phyloP scores from a whole-genome alignment of 176 grass and related monocot genomes.

The Chloris gayana region DNA sequence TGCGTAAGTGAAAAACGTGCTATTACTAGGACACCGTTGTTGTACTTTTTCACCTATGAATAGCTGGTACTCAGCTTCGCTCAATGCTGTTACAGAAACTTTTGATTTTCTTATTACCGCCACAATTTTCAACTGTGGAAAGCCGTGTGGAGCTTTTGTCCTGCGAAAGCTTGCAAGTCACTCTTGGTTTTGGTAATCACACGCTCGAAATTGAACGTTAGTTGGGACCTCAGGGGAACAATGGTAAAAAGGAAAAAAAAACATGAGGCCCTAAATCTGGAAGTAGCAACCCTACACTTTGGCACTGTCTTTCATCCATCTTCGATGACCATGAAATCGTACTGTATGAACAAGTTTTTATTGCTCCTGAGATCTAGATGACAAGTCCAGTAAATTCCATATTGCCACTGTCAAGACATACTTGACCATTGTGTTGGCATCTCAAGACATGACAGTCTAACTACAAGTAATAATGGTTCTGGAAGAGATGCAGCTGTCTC shows the following conservation, averaged over 20 bases:
- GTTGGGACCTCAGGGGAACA: neutral
- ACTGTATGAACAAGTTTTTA: too few relatives aligned
- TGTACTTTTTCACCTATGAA: neutral
- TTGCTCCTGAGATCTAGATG: too few relatives aligned
- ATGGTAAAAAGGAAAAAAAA: neutral
- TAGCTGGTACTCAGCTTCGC: neutral
- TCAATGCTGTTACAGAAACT: neutral
- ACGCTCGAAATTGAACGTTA: neutral
- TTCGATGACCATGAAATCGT: too few relatives aligned
- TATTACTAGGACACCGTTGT: neutral
- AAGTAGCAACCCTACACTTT: neutral
- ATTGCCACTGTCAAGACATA: too few relatives aligned
- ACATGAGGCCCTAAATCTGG: neutral
- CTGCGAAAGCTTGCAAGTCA: neutral
- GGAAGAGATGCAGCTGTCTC: neutral
- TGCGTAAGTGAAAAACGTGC: neutral
- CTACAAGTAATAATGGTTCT: too few relatives aligned
- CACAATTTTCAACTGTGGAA: neutral
- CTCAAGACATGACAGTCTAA: neutral
- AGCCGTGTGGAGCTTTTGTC: neutral
- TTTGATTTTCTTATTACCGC: neutral
- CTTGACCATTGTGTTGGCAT: neutral
- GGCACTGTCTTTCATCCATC: too few relatives aligned
- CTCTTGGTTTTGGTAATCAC: neutral
- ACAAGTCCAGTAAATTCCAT: neutral